Conservation (phyloP, 352 stramenopile genomes). For the Peronosclerospora sorghi region DNA sequence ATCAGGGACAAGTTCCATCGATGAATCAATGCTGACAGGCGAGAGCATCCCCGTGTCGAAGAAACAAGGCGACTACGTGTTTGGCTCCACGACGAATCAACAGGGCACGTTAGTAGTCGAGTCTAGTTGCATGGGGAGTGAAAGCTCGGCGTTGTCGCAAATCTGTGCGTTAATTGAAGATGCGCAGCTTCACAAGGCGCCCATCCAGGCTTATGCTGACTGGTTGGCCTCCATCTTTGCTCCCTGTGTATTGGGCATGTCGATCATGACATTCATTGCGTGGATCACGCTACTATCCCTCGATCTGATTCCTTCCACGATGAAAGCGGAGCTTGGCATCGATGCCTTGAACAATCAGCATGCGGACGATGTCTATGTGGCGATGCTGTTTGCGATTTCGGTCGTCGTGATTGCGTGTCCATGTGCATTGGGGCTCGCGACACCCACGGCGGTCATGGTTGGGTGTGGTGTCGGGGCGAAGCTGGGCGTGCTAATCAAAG, state of each 20-base stretch:
- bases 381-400: constrained; percentile 78
- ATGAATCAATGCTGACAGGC: constrained; percentile 81
- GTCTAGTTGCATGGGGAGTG: constrained; percentile 59
- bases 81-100: constrained; percentile 77
- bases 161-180: constrained; percentile 81
- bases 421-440: constrained; percentile 74
- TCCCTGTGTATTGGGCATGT: constrained; percentile 10
- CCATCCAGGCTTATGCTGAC: constrained; percentile 79
- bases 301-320: constrained; percentile 6
- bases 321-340: constrained; percentile 12
- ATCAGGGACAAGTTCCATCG: constrained; percentile 45
- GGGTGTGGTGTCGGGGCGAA: constrained; percentile 79
- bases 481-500: constrained; percentile 85
- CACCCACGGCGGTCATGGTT: constrained; percentile 83
- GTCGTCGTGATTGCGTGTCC: constrained; percentile 85
- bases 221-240: constrained; percentile 25
- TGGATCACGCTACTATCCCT: constrained; percentile 11
- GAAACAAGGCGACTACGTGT: constrained; percentile 58
- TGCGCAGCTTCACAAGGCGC: constrained; percentile 80
- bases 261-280: constrained; percentile 10
- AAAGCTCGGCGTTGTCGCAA: constrained; percentile 57
- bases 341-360: constrained; percentile 36
- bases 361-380: constrained; percentile 56
- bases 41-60: constrained; percentile 85
- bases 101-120: constrained; percentile 81